phyloP scores from a whole-genome alignment of 306 rosid genomes.

The Quercus variabilis region DNA sequence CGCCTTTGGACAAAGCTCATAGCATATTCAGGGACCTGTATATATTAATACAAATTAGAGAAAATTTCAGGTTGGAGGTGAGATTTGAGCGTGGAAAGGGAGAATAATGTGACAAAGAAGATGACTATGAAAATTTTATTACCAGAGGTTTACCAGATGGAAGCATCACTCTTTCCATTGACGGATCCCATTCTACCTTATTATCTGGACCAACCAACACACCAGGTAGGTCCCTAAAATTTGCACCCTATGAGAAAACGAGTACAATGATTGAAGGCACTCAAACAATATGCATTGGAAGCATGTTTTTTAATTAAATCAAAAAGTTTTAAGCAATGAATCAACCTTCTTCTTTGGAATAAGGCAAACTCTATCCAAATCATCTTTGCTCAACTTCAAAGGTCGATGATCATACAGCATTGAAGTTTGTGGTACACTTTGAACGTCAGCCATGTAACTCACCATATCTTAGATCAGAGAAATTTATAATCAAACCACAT shows the following conservation, averaged over 20 bases:
- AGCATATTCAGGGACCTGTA: background rate
- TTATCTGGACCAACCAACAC: background rate
- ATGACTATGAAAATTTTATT: background rate
- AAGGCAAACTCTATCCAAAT: slow-evolving; percentile 40
- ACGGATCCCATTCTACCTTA: background rate
- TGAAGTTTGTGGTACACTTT: slow-evolving; percentile 3
- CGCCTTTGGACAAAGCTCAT: background rate
- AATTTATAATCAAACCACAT: slow-evolving; percentile 7
- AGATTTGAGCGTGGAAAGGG: too few species aligned
- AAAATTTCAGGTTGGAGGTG: background rate
- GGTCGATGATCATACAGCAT: slow-evolving; percentile 42
- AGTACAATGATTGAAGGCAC: background rate
- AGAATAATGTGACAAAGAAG: too few species aligned
- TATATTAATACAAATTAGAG: background rate
- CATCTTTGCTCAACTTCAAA: slow-evolving; percentile 29
- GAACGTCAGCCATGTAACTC: background rate
- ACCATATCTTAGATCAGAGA: slow-evolving; percentile 29
- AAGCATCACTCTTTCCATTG: background rate
- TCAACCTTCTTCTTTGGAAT: slow-evolving; percentile 43
- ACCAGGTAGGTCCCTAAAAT: background rate
- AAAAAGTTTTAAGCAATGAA: background rate
- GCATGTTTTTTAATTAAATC: background rate
- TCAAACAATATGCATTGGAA: too few species aligned
- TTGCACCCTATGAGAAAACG: background rate
- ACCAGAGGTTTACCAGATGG: background rate